Conservation (phyloP, 768 basidiomycete species). For the Kwoniella dejecticola region DNA sequence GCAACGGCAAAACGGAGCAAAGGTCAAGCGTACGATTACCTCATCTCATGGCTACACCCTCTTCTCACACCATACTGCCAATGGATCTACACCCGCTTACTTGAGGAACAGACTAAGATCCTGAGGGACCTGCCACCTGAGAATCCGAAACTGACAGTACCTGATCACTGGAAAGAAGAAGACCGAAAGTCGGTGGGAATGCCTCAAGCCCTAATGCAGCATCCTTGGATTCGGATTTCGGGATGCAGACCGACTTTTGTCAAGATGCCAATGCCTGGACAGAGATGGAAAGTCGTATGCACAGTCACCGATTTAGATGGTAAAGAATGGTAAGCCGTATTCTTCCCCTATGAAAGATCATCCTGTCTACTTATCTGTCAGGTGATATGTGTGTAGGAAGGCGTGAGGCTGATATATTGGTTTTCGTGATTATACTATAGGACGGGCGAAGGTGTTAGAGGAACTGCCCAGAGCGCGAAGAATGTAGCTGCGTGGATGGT, state of each 20-base stretch:
- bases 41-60: conserved; percentile 32
- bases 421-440: conserved; percentile 15
- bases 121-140: conserved; percentile 1
- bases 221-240: conserved; percentile 6
- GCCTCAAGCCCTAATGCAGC: conserved; percentile 11
- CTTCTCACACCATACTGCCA: conserved; percentile 35
- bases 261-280: background rate
- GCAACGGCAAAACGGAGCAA: conserved; percentile 9
- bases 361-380: too few relatives aligned
- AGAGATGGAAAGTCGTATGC: conserved; percentile 11
- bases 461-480: conserved; percentile 26
- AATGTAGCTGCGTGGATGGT: conserved; percentile 32
- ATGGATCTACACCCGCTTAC: conserved; percentile 21
- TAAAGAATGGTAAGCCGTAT: conserved; percentile 8
- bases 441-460: conserved; percentile 19
- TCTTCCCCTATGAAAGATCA: too few relatives aligned
- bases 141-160: conserved; percentile 3
- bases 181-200: conserved; percentile 20
- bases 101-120: conserved; percentile 15
- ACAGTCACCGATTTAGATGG: conserved; percentile 4
- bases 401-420: background rate
- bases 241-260: conserved; percentile 6
- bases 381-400: too few relatives aligned
- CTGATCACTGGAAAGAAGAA: conserved; percentile 15
- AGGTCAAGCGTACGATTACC: conserved; percentile 35